Conservation (phyloP, 208 protist genomes). For the Crithidia thermophila region DNA sequence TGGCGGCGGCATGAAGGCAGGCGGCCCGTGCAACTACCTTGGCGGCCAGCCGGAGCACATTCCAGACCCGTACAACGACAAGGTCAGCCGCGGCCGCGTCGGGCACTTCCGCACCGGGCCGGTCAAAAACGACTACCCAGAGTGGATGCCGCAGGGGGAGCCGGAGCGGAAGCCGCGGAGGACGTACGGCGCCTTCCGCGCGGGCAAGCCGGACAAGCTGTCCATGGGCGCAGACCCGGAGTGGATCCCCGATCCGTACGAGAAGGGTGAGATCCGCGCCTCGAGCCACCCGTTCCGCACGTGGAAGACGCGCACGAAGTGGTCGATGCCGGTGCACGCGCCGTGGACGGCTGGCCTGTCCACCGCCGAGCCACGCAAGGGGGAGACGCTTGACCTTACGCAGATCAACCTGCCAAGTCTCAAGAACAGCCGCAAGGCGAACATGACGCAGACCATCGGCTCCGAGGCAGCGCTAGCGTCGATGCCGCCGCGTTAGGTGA, state of each 20-base stretch:
- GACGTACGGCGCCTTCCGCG: slow-evolving; percentile 70
- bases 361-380: slow-evolving; percentile 78
- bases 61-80: slow-evolving; percentile 79
- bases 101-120: slow-evolving; percentile 78
- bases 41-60: slow-evolving; percentile 81
- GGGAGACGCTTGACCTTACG: slow-evolving; percentile 61
- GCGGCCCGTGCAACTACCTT: slow-evolving; percentile 71
- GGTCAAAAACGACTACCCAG: slow-evolving; percentile 56
- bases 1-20: slow-evolving; percentile 72
- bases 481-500: slow-evolving; percentile 39
- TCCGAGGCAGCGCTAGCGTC: slow-evolving; percentile 65
- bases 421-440: slow-evolving; percentile 54
- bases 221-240: slow-evolving; percentile 70
- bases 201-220: slow-evolving; percentile 60
- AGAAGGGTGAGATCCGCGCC: slow-evolving; percentile 62
- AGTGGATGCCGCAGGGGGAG: slow-evolving; percentile 87
- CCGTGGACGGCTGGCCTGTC: slow-evolving; percentile 81
- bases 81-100: slow-evolving; percentile 68
- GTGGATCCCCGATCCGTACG: slow-evolving; percentile 88
- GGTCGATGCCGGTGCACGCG: slow-evolving; percentile 84
- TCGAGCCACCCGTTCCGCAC: slow-evolving; percentile 76
- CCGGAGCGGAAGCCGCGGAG: slow-evolving; percentile 53
- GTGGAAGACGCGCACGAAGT: slow-evolving; percentile 91
- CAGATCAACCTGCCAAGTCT: slow-evolving; percentile 62
- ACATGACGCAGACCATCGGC: slow-evolving; percentile 79